These are phyloP conservation scores for Neurospora hispaniola DNA, from an alignment of 495 filamentous ascomycete species.

Conservation along the genomic window DNA sequence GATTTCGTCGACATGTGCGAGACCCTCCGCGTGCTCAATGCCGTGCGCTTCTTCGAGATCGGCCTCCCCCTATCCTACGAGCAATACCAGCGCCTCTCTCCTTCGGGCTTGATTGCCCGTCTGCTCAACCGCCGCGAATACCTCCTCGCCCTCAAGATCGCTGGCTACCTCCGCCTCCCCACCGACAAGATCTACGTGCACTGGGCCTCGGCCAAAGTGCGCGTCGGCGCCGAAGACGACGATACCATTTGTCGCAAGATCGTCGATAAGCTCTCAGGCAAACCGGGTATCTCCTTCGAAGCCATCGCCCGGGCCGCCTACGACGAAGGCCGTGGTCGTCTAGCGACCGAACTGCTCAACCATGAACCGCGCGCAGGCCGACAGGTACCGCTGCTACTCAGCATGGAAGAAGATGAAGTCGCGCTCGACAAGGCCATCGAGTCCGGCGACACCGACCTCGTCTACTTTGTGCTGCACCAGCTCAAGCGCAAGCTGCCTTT, in stretches of 20 bases:
- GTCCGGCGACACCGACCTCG: constrained; percentile 85
- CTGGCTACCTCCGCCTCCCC: constrained; percentile 75
- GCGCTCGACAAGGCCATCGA: constrained; percentile 96
- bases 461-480: constrained; percentile 80
- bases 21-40: constrained; percentile 82
- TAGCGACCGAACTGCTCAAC: constrained; percentile 85
- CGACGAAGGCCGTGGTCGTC: constrained; percentile 76
- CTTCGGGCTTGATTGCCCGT: constrained; percentile 74
- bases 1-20: constrained; percentile 99
- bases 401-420: constrained; percentile 92
- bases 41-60: constrained; percentile 80
- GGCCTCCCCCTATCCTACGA: constrained; percentile 89
- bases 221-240: constrained; percentile 72
- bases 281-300: constrained; percentile 89
- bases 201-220: constrained; percentile 93
- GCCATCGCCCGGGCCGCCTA: constrained; percentile 89
- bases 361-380: constrained; percentile 88
- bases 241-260: constrained; percentile 79
- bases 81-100: constrained; percentile 75
- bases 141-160: constrained; percentile 79
- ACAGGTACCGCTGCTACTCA: constrained; percentile 88
- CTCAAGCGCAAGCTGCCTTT: constrained; percentile 86
- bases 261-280: constrained; percentile 74
- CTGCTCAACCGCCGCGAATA: constrained; percentile 86
- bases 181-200: constrained; percentile 88